These are phyloP conservation scores for Euphorbia lathyris DNA, from an alignment of 345 rosid genomes.

Conservation along the genomic window DNA sequence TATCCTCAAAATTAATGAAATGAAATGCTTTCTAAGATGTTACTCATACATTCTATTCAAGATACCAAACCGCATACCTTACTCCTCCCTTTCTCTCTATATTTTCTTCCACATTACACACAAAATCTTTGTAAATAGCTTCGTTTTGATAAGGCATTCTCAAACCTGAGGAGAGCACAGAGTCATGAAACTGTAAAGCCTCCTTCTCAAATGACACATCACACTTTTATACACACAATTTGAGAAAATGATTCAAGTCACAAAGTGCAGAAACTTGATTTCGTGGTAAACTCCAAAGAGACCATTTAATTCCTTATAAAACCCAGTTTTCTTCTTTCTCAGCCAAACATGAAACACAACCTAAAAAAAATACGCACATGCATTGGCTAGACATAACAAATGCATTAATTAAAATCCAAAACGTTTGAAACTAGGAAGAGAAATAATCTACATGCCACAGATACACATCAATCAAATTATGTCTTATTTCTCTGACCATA, in stretches of 20 bases:
- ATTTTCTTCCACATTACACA: not conserved
- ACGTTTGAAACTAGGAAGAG: not conserved
- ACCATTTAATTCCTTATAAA: too few relatives aligned
- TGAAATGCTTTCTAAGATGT: too few relatives aligned
- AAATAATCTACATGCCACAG: not conserved
- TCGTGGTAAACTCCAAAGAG: too few relatives aligned
- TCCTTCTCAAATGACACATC: not conserved
- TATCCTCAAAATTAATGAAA: not conserved
- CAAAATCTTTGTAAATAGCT: not conserved
- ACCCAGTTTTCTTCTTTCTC: too few relatives aligned
- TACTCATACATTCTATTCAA: too few relatives aligned
- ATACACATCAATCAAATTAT: not conserved
- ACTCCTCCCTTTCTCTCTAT: too few relatives aligned
- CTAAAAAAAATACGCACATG: not conserved
- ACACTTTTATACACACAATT: not conserved
- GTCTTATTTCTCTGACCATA: not conserved
- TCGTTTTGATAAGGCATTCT: not conserved
- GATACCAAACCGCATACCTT: too few relatives aligned
- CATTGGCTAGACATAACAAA: not conserved
- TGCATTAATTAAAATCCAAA: not conserved
- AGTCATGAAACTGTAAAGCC: not conserved
- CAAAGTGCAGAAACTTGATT: too few relatives aligned
- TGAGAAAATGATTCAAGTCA: too few relatives aligned
- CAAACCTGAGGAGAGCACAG: not conserved
- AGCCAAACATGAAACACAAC: not conserved